Conservation (phyloP, 768 basidiomycete species). For the Gymnopilus dilepis region DNA sequence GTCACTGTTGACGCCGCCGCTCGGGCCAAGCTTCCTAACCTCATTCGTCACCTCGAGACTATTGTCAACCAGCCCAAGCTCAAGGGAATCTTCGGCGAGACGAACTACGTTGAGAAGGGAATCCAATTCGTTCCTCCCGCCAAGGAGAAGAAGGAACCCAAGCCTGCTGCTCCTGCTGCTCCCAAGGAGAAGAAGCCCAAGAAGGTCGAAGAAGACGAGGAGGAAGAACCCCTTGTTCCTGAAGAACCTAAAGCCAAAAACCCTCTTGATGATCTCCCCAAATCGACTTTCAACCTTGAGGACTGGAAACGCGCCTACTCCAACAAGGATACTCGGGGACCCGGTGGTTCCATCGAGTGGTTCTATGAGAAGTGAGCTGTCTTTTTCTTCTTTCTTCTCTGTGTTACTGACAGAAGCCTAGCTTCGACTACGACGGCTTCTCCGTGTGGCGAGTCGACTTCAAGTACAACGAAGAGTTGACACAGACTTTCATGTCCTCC, state of each 20-base stretch:
- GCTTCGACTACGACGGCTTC: slow-evolving; percentile 89
- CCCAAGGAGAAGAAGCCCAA: slow-evolving; percentile 73
- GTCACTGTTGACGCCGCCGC: slow-evolving; percentile 68
- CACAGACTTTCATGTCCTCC: slow-evolving; percentile 90
- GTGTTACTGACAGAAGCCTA: slow-evolving; percentile 31
- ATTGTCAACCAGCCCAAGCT: slow-evolving; percentile 83
- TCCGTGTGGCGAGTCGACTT: slow-evolving; percentile 92
- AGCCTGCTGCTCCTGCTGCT: slow-evolving; percentile 50
- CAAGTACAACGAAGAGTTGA: slow-evolving; percentile 96
- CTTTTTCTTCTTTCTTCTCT: neutral
- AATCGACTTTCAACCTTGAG: slow-evolving; percentile 86
- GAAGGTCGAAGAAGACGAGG: slow-evolving; percentile 71
- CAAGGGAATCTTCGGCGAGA: slow-evolving; percentile 66
- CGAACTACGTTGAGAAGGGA: slow-evolving; percentile 70
- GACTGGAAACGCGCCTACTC: slow-evolving; percentile 99
- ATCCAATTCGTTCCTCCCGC: slow-evolving; percentile 73
- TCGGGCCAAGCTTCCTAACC: slow-evolving; percentile 73
- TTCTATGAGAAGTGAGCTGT: slow-evolving; percentile 87
- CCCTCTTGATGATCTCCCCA: slow-evolving; percentile 91
- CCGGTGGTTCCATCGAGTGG: slow-evolving; percentile 89
- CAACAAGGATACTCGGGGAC: slow-evolving; percentile 93
- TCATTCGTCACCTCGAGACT: slow-evolving; percentile 87
- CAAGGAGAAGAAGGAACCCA: slow-evolving; percentile 78
- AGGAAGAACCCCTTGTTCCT: slow-evolving; percentile 75
- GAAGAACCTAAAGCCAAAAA: slow-evolving; percentile 92